These are phyloP conservation scores for Irpex lacteus DNA, from an alignment of 1,284 basidiomycete species.

Conservation along the genomic window DNA sequence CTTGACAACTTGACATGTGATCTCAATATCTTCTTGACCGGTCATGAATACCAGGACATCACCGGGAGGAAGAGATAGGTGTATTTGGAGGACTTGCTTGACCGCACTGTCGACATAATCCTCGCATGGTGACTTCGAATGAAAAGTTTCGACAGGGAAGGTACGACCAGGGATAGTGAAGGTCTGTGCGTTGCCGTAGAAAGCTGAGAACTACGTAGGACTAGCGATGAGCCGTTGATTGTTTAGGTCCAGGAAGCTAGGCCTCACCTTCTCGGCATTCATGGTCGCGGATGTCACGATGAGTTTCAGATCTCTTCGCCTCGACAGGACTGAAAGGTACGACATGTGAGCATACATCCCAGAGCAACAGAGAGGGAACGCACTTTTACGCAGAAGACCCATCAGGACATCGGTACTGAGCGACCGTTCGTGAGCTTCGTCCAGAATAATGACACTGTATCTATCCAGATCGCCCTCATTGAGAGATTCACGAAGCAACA, in stretches of 20 bases:
- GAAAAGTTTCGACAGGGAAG: constrained; percentile 96
- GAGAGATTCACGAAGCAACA: constrained; percentile 90
- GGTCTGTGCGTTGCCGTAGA: constrained; percentile 93
- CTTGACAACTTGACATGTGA: constrained; percentile 88
- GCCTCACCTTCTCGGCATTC: constrained; percentile 90
- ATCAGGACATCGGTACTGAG: constrained; percentile 96
- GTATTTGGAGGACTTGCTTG: constrained; percentile 96
- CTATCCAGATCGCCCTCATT: constrained; percentile 95
- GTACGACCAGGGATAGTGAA: constrained; percentile 98
- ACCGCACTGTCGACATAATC: constrained; percentile 99
- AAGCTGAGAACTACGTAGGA: constrained; percentile 74
- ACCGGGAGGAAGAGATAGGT: constrained; percentile 89
- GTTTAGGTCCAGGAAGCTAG: background rate
- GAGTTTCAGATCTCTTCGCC: constrained; percentile 89
- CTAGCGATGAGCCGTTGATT: background rate
- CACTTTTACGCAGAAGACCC: constrained; percentile 92
- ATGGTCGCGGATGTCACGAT: constrained; percentile 99
- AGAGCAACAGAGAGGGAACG: constrained; percentile 26
- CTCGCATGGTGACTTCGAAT: constrained; percentile 96
- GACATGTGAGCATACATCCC: constrained; percentile 15
- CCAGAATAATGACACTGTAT: constrained; percentile 94
- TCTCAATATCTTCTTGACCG: constrained; percentile 98
- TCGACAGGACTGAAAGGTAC: constrained; percentile 69
- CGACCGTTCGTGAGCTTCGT: constrained; percentile 96
- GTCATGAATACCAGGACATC: constrained; percentile 99